Percentiles rank a stretch among this genome's conserved stretches.
phyloP scores from a whole-genome alignment of 306 rosid genomes.

The Dryas drummondii region DNA sequence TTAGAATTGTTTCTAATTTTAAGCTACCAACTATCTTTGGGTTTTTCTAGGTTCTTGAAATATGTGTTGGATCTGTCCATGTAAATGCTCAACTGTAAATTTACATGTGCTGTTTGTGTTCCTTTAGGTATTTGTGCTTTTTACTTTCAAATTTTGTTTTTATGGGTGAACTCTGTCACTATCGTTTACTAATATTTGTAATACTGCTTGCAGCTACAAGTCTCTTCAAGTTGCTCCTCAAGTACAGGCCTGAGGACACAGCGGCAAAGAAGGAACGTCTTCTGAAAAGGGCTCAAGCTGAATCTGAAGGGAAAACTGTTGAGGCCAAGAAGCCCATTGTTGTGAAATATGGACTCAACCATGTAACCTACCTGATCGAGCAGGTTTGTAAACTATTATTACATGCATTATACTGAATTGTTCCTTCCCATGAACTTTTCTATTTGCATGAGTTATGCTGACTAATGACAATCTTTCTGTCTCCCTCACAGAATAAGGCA shows the following conservation, averaged over 20 bases:
- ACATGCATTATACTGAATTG: background rate
- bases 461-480: background rate
- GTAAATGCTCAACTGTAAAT: too few species aligned
- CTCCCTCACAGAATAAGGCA: slow-evolving; percentile 54
- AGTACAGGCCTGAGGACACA: slow-evolving; percentile 78
- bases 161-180: background rate
- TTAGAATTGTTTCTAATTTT: too few species aligned
- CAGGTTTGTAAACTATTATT: slow-evolving; percentile 37
- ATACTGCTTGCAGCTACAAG: slow-evolving; percentile 49
- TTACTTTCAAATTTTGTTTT: background rate
- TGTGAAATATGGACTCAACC: slow-evolving; percentile 82
- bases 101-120: background rate
- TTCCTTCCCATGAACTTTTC: background rate
- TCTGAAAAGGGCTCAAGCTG: slow-evolving; percentile 69
- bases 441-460: background rate
- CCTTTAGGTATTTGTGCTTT: background rate
- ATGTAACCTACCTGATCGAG: slow-evolving; percentile 75
- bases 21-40: too few species aligned
- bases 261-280: slow-evolving; percentile 74
- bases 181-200: background rate
- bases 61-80: too few species aligned
- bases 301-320: slow-evolving; percentile 56
- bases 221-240: slow-evolving; percentile 69
- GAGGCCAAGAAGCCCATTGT: slow-evolving; percentile 71
- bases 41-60: too few species aligned